A percentile compares a stretch with the other conserved stretches of the same genome.
These are phyloP conservation scores for Aureobasidium sp. DNA, from an alignment of 2,329 filamentous ascomycete genomes.

Conservation along the genomic window DNA sequence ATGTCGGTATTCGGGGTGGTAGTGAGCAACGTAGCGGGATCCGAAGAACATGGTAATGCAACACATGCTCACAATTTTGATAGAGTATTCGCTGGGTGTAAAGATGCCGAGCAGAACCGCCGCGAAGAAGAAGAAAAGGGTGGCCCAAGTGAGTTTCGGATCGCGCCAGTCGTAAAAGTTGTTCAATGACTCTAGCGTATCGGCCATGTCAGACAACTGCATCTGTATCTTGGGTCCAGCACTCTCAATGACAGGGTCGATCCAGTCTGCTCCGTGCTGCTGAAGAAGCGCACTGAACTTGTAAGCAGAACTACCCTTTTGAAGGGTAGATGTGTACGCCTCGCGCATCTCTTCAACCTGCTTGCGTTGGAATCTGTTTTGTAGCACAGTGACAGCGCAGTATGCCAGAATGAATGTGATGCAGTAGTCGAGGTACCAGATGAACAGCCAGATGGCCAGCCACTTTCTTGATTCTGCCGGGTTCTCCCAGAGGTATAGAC, in stretches of 20 bases:
- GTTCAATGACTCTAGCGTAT: conserved; percentile 31
- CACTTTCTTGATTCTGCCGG: conserved; percentile 31
- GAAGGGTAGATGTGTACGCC: conserved; percentile 28
- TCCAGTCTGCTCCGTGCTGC: conserved; percentile 32
- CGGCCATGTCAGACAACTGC: conserved; percentile 32
- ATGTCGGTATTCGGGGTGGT: conserved; percentile 32
- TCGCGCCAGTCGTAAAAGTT: conserved; percentile 34
- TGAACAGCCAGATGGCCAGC: conserved; percentile 29
- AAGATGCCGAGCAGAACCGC: conserved; percentile 28
- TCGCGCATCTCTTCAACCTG: conserved; percentile 29
- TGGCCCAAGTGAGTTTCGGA: conserved; percentile 28
- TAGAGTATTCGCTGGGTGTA: conserved; percentile 29
- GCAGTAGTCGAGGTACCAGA: conserved; percentile 34
- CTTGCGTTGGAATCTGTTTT: conserved; percentile 26
- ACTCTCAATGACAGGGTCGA: conserved; percentile 32
- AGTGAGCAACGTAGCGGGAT: conserved; percentile 30
- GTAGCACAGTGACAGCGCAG: conserved; percentile 29
- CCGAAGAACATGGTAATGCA: conserved; percentile 32
- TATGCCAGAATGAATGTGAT: conserved; percentile 31
- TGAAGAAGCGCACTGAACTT: conserved; percentile 33
- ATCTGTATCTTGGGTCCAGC: conserved; percentile 33
- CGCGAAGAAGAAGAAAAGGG: conserved; percentile 29
- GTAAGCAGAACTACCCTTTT: conserved; percentile 26
- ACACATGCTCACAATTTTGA: conserved; percentile 32
- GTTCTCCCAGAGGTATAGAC: conserved; percentile 36